Percentiles rank a stretch among this genome's conserved stretches.
phyloP scores from a whole-genome alignment of 306 rosid species.

The Inga oerstediana region DNA sequence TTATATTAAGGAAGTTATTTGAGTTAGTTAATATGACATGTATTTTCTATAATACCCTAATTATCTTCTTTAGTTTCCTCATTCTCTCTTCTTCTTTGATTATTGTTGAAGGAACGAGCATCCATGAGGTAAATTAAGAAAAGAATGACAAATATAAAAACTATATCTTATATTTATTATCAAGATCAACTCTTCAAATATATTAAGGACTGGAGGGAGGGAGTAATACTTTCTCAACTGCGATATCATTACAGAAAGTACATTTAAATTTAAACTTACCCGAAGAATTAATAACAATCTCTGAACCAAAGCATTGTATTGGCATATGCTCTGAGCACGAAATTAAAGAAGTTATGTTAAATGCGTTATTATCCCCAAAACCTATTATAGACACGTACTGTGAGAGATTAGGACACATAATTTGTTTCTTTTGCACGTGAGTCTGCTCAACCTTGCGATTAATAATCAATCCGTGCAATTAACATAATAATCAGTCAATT shows the following conservation, averaged over 20 bases:
- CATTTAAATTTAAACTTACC: not conserved
- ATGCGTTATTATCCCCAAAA: not conserved
- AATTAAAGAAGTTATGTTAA: not conserved
- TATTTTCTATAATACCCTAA: no score
- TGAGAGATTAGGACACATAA: not conserved
- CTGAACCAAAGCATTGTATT: not conserved
- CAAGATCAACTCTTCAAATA: no score
- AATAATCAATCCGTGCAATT: slow-evolving; percentile 10
- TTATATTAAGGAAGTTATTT: no score
- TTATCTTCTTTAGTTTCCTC: no score
- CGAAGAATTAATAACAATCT: not conserved
- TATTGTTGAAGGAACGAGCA: no score
- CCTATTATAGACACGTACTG: not conserved
- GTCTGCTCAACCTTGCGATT: not conserved
- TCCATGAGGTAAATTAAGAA: no score
- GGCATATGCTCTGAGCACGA: not conserved
- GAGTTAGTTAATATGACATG: no score
- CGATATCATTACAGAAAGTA: not conserved
- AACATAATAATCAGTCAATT: not conserved
- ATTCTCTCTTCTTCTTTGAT: no score
- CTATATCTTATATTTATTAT: no score
- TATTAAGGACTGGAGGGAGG: no score
- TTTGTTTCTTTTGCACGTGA: not conserved
- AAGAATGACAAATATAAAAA: no score
- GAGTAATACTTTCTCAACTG: not conserved